Conservation (phyloP, 306 rosid genomes). For the Biancaea sappan region DNA sequence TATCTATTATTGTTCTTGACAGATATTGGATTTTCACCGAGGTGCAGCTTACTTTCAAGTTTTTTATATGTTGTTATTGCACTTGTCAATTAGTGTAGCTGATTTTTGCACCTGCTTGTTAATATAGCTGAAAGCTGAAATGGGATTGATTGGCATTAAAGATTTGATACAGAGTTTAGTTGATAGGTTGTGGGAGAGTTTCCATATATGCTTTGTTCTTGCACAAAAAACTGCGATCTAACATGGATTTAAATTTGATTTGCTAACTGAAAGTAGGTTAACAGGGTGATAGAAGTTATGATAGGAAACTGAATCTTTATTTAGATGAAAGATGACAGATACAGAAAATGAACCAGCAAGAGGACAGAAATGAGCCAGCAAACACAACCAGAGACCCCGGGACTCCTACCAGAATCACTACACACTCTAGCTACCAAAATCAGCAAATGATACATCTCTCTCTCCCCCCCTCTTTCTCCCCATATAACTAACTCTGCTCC, state of each 20-base stretch:
- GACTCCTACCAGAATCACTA: too few species aligned
- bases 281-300: not conserved
- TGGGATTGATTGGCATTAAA: not conserved
- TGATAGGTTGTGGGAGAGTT: constrained; percentile 14
- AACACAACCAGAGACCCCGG: too few species aligned
- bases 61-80: not conserved
- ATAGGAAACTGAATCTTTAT: too few species aligned
- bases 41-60: constrained; percentile 45
- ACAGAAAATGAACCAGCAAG: too few species aligned
- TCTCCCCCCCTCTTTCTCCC: too few species aligned
- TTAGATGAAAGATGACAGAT: too few species aligned
- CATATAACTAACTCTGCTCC: too few species aligned
- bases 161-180: constrained; percentile 5
- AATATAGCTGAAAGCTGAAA: constrained; percentile 12
- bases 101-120: constrained; percentile 12
- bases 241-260: constrained; percentile 16
- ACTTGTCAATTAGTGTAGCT: not conserved
- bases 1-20: constrained; percentile 84
- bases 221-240: not conserved
- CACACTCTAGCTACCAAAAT: too few species aligned
- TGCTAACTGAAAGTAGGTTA: not conserved
- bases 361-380: too few species aligned
- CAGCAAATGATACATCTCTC: too few species aligned
- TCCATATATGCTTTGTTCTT: constrained; percentile 16
- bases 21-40: constrained; percentile 86